phyloP scores from a whole-genome alignment of 1,139 yeast species.

The Meyerozyma carpophila region DNA sequence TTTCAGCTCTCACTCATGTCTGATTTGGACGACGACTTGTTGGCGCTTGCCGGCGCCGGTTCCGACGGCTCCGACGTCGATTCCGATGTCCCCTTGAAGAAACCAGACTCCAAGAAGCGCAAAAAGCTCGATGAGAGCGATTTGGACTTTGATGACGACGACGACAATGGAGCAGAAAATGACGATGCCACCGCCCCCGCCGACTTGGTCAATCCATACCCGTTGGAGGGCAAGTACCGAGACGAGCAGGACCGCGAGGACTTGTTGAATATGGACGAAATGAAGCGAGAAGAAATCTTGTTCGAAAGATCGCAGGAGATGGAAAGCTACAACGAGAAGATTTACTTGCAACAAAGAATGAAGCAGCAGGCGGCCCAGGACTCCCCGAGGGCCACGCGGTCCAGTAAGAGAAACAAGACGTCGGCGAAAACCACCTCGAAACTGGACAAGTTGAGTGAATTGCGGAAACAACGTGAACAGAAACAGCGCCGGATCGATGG shows the following conservation, averaged over 20 bases:
- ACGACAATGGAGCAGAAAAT: constrained; percentile 28
- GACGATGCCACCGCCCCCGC: constrained; percentile 19
- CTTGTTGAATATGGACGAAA: constrained; percentile 77
- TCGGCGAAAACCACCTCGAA: constrained; percentile 22
- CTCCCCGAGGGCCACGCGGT: constrained; percentile 23
- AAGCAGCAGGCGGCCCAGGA: constrained; percentile 47
- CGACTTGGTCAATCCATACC: constrained; percentile 67
- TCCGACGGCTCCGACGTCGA: constrained; percentile 19
- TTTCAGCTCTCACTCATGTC: constrained; percentile 22
- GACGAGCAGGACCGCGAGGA: constrained; percentile 70
- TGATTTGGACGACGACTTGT: constrained; percentile 82
- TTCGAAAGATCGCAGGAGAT: constrained; percentile 91
- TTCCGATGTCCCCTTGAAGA: constrained; percentile 16
- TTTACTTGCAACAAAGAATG: constrained; percentile 77
- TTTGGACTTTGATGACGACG: constrained; percentile 33
- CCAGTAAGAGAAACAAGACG: constrained; percentile 18
- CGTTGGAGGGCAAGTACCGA: constrained; percentile 85
- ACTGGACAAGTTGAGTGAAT: constrained; percentile 65
- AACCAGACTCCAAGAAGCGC: constrained; percentile 9
- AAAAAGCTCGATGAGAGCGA: constrained; percentile 11
- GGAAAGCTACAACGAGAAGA: constrained; percentile 80
- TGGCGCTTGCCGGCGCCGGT: constrained; percentile 84
- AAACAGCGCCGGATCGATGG: constrained; percentile 37
- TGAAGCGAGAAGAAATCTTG: constrained; percentile 82
- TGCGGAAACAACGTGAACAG: constrained; percentile 79